Evolutionary conservation across 305 asterid genomes (phyloP).

Genomic region (Fraxinus angustifolia): DNA sequence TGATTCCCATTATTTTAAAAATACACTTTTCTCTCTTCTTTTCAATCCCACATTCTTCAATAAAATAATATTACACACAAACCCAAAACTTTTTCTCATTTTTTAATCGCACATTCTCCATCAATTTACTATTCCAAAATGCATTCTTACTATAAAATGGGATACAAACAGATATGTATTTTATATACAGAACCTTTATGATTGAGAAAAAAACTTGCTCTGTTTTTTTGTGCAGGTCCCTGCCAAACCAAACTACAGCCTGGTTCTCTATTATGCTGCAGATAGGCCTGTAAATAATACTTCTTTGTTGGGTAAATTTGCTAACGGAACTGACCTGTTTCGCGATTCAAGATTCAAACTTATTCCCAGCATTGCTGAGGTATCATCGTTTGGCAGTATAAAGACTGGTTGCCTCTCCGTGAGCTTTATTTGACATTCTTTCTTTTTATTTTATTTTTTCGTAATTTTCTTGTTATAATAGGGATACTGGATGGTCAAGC

Average conservation of each 20-base stretch:
- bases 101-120: background rate
- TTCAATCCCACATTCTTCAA: background rate
- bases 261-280: conserved; percentile 90
- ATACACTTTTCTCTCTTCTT: background rate
- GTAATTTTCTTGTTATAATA: conserved; percentile 25
- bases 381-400: conserved; percentile 26
- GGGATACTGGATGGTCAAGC: conserved; percentile 99
- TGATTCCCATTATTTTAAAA: background rate
- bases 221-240: conserved; percentile 68
- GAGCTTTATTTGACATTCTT: conserved; percentile 15
- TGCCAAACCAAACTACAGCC: conserved; percentile 91
- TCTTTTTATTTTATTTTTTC: conserved; percentile 1
- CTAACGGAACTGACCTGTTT: conserved; percentile 75
- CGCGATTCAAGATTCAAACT: conserved; percentile 97
- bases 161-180: background rate
- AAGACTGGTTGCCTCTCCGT: conserved; percentile 14
- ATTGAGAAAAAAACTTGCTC: conserved; percentile 11
- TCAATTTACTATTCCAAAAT: background rate
- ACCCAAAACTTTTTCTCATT: background rate
- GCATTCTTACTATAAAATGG: background rate
- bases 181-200: background rate
- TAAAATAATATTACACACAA: background rate
- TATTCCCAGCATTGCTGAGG: conserved; percentile 97
- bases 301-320: conserved; percentile 79
- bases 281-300: conserved; percentile 74